Evolutionary conservation across 768 basidiomycete species (phyloP).

Genomic region (Gloeophyllum trabeum): DNA sequence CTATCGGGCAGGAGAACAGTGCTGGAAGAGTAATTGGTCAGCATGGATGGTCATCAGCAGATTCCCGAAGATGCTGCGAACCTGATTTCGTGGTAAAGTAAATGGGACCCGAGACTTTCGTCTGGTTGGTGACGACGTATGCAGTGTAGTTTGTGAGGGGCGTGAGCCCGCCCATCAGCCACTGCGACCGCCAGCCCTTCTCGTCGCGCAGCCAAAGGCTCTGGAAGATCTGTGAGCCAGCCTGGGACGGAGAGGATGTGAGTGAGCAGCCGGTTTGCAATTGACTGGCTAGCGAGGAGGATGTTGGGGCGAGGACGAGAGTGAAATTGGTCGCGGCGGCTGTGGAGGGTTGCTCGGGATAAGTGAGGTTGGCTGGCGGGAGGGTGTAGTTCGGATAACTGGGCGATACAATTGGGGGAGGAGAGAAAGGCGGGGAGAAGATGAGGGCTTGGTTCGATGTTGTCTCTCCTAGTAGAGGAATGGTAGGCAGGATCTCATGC

Average conservation of each 20-base stretch:
- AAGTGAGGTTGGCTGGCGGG: constrained; percentile 39
- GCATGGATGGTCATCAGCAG: neutral
- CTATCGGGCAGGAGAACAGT: constrained; percentile 57
- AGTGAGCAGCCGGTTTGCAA: constrained; percentile 54
- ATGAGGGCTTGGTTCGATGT: constrained; percentile 63
- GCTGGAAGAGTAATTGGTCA: constrained; percentile 23
- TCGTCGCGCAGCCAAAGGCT: constrained; percentile 45
- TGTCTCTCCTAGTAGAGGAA: constrained; percentile 63
- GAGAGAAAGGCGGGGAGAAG: constrained; percentile 49
- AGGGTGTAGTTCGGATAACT: constrained; percentile 72
- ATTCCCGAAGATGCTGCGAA: constrained; percentile 17
- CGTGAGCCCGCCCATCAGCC: constrained; percentile 45
- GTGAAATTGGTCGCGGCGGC: constrained; percentile 34
- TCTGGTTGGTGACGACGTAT: constrained; percentile 45
- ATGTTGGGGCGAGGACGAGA: constrained; percentile 42
- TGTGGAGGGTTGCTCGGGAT: constrained; percentile 27
- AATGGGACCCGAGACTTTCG: constrained; percentile 54
- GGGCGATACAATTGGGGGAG: constrained; percentile 22
- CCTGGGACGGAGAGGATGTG: constrained; percentile 5
- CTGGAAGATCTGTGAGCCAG: neutral
- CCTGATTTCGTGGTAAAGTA: constrained; percentile 70
- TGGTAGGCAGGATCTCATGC: constrained; percentile 27
- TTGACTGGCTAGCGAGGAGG: constrained; percentile 23
- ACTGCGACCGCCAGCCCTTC: constrained; percentile 60
- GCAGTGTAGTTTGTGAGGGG: constrained; percentile 72